Evolutionary conservation across 2,329 filamentous ascomycete genomes (phyloP).

Genomic region (Neonectria ditissima): DNA sequence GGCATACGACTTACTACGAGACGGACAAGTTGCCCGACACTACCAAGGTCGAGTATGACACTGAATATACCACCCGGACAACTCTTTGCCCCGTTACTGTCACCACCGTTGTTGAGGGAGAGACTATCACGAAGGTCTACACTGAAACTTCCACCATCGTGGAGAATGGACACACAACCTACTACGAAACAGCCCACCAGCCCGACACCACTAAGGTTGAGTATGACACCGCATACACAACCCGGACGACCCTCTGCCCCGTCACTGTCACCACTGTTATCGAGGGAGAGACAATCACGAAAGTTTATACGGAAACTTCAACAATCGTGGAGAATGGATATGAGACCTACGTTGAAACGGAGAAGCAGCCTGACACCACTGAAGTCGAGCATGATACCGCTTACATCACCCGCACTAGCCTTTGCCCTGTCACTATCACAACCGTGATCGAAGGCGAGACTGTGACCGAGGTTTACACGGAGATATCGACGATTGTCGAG

Average conservation of each 20-base stretch:
- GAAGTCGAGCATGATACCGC: constrained; percentile 48
- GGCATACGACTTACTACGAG: constrained; percentile 50
- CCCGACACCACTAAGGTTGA: constrained; percentile 49
- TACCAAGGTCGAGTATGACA: constrained; percentile 49
- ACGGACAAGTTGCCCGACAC: constrained; percentile 48
- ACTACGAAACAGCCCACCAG: constrained; percentile 48
- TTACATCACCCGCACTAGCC: constrained; percentile 57
- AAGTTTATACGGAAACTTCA: constrained; percentile 43
- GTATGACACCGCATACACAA: constrained; percentile 51
- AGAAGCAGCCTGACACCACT: constrained; percentile 47
- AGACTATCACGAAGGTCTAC: constrained; percentile 54
- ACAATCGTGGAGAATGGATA: constrained; percentile 46
- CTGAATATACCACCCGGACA: constrained; percentile 57
- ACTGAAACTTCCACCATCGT: constrained; percentile 48
- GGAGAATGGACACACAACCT: constrained; percentile 48
- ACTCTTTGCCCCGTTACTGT: constrained; percentile 49
- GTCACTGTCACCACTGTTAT: constrained; percentile 54
- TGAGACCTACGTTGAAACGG: constrained; percentile 40
- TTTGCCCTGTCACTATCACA: constrained; percentile 58
- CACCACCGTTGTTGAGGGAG: constrained; percentile 53
- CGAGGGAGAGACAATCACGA: constrained; percentile 41
- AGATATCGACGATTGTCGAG: constrained; percentile 44
- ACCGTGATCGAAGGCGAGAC: constrained; percentile 48
- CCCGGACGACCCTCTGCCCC: constrained; percentile 58
- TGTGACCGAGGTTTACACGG: constrained; percentile 45